Evolutionary conservation across 2,329 filamentous ascomycete species (phyloP).

Genomic region (Scorias spongiosa): DNA sequence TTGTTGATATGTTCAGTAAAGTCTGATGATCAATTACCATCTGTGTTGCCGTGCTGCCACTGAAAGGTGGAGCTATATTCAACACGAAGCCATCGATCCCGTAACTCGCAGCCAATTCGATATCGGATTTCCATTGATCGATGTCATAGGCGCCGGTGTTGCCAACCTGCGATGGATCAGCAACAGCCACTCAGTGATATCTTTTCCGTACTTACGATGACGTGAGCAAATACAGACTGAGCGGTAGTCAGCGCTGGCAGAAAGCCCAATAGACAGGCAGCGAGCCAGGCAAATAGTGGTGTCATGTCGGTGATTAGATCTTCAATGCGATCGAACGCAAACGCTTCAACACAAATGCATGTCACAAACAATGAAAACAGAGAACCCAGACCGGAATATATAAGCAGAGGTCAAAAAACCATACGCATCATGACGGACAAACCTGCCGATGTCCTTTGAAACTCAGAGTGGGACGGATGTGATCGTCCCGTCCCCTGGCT

Average conservation of each 20-base stretch:
- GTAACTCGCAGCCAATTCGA: conserved; percentile 2
- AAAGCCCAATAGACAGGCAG: not conserved
- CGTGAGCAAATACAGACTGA: conserved; percentile 3
- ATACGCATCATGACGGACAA: too few relatives aligned
- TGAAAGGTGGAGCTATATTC: conserved; percentile 32
- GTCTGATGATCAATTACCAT: not conserved
- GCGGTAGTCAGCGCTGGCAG: conserved; percentile 1
- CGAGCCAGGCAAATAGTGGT: not conserved
- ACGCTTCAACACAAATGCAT: too few relatives aligned
- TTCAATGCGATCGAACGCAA: too few relatives aligned
- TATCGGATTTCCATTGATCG: conserved; percentile 3
- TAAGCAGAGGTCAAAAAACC: too few relatives aligned
- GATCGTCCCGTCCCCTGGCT: too few relatives aligned
- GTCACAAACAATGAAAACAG: too few relatives aligned
- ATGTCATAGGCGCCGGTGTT: conserved; percentile 3
- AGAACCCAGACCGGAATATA: too few relatives aligned
- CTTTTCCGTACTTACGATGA: conserved; percentile 1
- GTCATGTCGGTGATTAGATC: not conserved
- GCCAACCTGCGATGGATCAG: conserved; percentile 1
- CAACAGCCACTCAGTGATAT: not conserved
- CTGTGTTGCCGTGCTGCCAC: conserved; percentile 1
- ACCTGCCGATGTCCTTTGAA: too few relatives aligned
- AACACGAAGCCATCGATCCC: conserved; percentile 35
- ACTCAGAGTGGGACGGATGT: too few relatives aligned
- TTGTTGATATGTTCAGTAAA: too few relatives aligned